Conservation (phyloP, 2,329 filamentous ascomycete genomes). For the Aureobasidium subglaciale region DNA sequence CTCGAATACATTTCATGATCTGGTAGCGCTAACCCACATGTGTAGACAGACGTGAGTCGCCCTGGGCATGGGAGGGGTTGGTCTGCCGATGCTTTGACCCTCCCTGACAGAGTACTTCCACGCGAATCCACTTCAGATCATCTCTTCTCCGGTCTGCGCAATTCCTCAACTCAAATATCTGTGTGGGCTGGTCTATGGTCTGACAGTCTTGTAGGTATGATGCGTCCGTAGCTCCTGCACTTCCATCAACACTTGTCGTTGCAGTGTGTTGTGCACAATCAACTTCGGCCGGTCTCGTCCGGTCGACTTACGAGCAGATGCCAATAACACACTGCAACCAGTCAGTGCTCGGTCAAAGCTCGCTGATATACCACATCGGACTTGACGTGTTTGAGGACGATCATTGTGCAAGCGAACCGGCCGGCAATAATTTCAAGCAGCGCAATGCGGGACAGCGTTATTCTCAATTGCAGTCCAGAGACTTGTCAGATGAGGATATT, state of each 20-base stretch:
- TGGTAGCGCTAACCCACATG: conserved; percentile 8
- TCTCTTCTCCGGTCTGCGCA: conserved; percentile 4
- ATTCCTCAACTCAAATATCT: too few species aligned
- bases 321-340: not conserved
- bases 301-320: not conserved
- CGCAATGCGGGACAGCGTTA: conserved; percentile 5
- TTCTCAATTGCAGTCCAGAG: not conserved
- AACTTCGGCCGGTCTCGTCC: not conserved
- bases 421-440: conserved; percentile 4
- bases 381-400: not conserved
- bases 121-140: not conserved
- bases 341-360: not conserved
- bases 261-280: not conserved
- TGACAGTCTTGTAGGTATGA: too few species aligned
- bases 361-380: conserved; percentile 4
- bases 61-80: not conserved
- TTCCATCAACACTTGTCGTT: not conserved
- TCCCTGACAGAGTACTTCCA: not conserved
- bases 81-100: conserved; percentile 11
- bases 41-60: conserved; percentile 1
- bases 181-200: too few species aligned
- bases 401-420: conserved; percentile 1
- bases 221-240: too few species aligned
- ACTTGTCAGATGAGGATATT: not conserved
- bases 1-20: not conserved